phyloP scores from a whole-genome alignment of 2,329 filamentous ascomycete genomes.

The Didymella pomorum region DNA sequence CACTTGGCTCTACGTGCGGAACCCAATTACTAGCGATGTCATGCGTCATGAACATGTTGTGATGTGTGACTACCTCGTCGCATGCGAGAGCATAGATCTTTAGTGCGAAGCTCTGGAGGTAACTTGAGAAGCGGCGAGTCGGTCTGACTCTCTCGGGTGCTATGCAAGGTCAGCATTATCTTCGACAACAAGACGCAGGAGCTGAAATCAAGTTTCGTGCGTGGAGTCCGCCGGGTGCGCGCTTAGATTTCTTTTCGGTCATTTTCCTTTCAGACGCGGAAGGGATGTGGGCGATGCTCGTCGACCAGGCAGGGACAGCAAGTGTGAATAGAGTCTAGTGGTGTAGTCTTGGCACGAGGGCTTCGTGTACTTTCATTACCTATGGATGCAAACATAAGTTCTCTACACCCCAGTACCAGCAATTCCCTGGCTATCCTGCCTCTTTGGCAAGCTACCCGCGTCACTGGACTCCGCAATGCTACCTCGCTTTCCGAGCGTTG shows the following conservation, averaged over 20 bases:
- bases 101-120: neutral
- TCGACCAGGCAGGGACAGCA: too few relatives aligned
- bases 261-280: too few relatives aligned
- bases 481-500: conserved; percentile 31
- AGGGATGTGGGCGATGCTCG: too few relatives aligned
- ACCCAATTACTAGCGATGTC: too few relatives aligned
- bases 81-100: neutral
- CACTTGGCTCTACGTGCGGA: too few relatives aligned
- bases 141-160: neutral
- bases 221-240: too few relatives aligned
- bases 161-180: too few relatives aligned
- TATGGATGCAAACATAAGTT: too few relatives aligned
- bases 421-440: conserved; percentile 38
- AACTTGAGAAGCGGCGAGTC: neutral
- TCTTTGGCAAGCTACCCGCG: conserved; percentile 30
- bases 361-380: neutral
- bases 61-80: neutral
- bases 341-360: neutral
- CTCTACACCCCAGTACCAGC: conserved; percentile 2
- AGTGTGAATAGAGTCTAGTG: neutral
- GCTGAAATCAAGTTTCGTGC: too few relatives aligned
- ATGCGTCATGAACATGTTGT: too few relatives aligned
- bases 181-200: too few relatives aligned
- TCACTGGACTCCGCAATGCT: conserved; percentile 32
- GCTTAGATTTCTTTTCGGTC: too few relatives aligned